Base-by-base conservation (phyloP, 768 basidiomycete species). In the Chalciporus sphaerocephalus region DNA sequence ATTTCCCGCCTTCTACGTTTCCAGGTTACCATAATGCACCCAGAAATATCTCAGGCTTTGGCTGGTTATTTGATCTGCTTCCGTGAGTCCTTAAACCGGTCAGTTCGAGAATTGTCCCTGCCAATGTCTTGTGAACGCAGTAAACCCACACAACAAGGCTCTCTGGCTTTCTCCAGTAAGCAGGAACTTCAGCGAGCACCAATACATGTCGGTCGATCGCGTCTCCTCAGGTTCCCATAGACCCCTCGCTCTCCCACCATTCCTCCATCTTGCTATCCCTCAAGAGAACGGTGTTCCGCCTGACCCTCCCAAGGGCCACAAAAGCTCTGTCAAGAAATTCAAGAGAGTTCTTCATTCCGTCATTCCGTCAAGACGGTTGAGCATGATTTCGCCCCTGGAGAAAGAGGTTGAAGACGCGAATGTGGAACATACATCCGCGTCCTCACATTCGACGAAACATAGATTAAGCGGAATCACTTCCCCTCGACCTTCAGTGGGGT, bases 261-360 rank as follows among this genome's bases (percentile, higher is more conserved):
- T 10, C 40, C 53, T 59, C 23, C 44, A 42, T 22, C 38, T 60
- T 18, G 32, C 44, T 22, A 30, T 40, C 42, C 30, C 37, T 24
- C 39, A 30, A 36, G 27, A 40, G 40, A 40, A 44, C 17, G 38
- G 55, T 18, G 45, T 42, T 32, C 38, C 59, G 11, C 59, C 64
- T 25, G 57, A 61, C 28, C 67, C 60, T 20, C 51, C 56, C 16
- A 69, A 71, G 52, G 60, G 64, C 12, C 62, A 70, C 20, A 63
- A 61, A 42, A 57, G 59, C 12, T 52, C 53, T 43, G 62, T 59
- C 42, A 66, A 65, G 28, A 76, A 73, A 50, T 59, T 79, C 38
- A 70, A 69, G 50, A 68, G 62, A 40, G 67, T 73, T 38, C 68
- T 79, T 33, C 70, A 69, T 28, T 67, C 73, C 22, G 43, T 65